Conservation (phyloP, 2,329 filamentous ascomycete genomes). For the Verticillium zaregamsianum region DNA sequence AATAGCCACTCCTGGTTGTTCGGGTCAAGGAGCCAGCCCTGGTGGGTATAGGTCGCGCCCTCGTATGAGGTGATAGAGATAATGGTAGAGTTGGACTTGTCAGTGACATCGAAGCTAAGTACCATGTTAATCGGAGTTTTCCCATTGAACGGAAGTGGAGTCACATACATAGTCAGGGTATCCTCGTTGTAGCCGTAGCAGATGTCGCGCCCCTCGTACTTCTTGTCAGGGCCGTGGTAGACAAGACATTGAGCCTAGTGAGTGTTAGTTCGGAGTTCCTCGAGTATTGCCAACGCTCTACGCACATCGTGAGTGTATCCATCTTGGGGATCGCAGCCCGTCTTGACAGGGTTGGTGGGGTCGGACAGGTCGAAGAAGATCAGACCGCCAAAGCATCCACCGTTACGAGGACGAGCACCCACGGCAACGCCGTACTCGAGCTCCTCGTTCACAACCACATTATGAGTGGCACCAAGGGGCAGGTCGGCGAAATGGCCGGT, state of each 20-base stretch:
- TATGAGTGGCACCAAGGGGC: constrained; percentile 35
- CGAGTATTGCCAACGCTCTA: constrained; percentile 26
- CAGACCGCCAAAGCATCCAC: constrained; percentile 40
- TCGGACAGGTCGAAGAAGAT: constrained; percentile 51
- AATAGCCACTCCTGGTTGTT: constrained; percentile 36
- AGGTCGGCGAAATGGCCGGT: constrained; percentile 24
- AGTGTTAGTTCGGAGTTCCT: constrained; percentile 38
- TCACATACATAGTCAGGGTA: constrained; percentile 35
- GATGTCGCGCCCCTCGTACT: constrained; percentile 40
- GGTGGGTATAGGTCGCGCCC: constrained; percentile 49
- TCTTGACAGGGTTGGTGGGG: constrained; percentile 41
- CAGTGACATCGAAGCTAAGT: constrained; percentile 39
- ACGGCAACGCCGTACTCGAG: constrained; percentile 37
- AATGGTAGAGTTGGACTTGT: constrained; percentile 40
- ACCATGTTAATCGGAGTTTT: neutral
- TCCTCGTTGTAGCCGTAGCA: constrained; percentile 51
- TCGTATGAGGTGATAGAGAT: constrained; percentile 50
- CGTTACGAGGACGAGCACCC: constrained; percentile 29
- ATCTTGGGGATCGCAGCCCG: constrained; percentile 39
- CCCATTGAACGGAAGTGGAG: neutral
- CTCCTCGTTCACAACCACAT: constrained; percentile 44
- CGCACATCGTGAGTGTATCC: constrained; percentile 46
- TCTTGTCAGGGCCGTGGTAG: constrained; percentile 42
- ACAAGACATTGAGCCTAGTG: constrained; percentile 41
- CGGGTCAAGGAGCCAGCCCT: constrained; percentile 45